Evolutionary conservation across 306 rosid genomes (phyloP).

Genomic region (Dalbergia cochinchinensis): DNA sequence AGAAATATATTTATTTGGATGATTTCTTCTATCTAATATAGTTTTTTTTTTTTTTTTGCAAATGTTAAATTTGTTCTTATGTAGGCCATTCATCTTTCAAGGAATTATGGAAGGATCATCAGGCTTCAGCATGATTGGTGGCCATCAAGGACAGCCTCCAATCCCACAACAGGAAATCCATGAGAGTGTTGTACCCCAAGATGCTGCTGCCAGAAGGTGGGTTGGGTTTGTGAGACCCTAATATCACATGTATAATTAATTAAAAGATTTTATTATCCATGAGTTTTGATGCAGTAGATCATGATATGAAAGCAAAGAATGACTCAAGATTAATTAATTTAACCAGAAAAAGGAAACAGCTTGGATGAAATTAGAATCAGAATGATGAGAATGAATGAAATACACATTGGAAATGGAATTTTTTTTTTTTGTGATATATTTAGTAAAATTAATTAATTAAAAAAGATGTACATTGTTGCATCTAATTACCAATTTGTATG

Average conservation of each 20-base stretch:
- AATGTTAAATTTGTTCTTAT: neutral
- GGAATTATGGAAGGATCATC: constrained; percentile 24
- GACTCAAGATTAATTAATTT: no score
- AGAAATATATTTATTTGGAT: neutral
- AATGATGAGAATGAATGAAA: no score
- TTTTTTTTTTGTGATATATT: no score
- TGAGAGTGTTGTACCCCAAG: neutral
- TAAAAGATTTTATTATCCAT: no score
- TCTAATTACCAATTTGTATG: neutral
- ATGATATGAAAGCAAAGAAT: no score
- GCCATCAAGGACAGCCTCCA: neutral
- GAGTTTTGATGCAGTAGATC: no score
- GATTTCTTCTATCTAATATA: neutral
- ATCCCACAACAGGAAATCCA: neutral
- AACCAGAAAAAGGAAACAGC: no score
- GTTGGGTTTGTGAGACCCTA: neutral
- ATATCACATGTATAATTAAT: no score
- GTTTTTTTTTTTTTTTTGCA: neutral
- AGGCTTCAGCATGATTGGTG: neutral
- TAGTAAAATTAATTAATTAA: no score
- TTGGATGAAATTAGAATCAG: no score
- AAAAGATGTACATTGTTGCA: no score
- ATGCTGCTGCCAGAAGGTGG: neutral
- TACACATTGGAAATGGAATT: neutral
- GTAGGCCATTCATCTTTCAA: constrained; percentile 15